These are phyloP conservation scores for Wickerhamiella slavikovae DNA, from an alignment of 805 yeast genomes.

Conservation along the genomic window DNA sequence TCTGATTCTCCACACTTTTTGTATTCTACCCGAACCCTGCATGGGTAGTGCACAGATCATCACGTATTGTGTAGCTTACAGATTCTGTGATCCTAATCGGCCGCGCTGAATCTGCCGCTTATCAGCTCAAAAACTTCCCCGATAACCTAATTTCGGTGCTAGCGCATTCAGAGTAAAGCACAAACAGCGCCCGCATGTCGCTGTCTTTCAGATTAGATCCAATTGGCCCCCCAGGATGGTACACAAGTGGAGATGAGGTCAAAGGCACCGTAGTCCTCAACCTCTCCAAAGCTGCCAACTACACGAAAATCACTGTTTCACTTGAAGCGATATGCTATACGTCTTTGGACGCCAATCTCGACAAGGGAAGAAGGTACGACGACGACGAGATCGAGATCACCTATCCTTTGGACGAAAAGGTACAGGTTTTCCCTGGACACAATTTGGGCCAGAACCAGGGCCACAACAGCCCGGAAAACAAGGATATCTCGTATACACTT, in stretches of 20 bases:
- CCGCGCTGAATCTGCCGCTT: too few relatives aligned
- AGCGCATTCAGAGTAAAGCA: too few relatives aligned
- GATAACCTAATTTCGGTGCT: too few relatives aligned
- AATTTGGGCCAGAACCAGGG: conserved; percentile 5
- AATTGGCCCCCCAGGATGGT: conserved; percentile 2
- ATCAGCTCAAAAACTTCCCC: too few relatives aligned
- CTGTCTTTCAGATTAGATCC: conserved; percentile 1
- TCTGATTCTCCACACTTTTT: conserved; percentile 14
- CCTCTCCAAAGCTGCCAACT: not conserved
- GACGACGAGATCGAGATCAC: conserved; percentile 10
- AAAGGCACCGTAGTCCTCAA: conserved; percentile 1
- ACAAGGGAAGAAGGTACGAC: conserved; percentile 9
- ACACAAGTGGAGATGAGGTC: conserved; percentile 3
- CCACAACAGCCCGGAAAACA: conserved; percentile 2
- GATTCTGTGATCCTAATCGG: too few relatives aligned
- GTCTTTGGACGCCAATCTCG: conserved; percentile 18
- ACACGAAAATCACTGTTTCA: conserved; percentile 28
- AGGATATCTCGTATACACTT: conserved; percentile 15
- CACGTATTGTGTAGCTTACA: too few relatives aligned
- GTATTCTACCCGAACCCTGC: too few relatives aligned
- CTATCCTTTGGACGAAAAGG: conserved; percentile 13
- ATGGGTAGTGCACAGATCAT: too few relatives aligned
- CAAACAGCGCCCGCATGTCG: too few relatives aligned
- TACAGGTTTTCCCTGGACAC: conserved; percentile 18
- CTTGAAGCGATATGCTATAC: conserved; percentile 50